phyloP scores from a whole-genome alignment of 2,329 filamentous ascomycete species.

The Sporothrix protearum region DNA sequence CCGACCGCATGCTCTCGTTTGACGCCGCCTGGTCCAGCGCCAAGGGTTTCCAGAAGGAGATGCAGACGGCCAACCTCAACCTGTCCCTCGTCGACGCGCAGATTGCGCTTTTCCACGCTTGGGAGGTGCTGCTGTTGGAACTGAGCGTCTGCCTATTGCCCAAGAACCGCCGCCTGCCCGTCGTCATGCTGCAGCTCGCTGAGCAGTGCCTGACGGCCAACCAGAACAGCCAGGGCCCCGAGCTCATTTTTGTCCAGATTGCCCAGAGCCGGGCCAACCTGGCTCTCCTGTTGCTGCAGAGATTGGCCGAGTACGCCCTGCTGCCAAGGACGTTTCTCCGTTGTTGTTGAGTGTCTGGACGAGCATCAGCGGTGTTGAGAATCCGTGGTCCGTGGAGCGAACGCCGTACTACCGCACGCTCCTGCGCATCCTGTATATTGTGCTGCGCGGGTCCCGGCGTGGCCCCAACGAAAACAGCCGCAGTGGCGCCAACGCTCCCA shows the following conservation, averaged over 20 bases:
- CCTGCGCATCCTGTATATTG: constrained; percentile 79
- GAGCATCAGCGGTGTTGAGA: constrained; percentile 52
- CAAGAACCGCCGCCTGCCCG: constrained; percentile 47
- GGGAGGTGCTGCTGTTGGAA: constrained; percentile 84
- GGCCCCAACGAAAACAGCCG: constrained; percentile 16
- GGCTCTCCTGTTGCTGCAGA: constrained; percentile 76
- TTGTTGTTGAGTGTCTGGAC: constrained; percentile 51
- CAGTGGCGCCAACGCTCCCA: constrained; percentile 24
- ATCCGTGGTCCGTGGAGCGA: constrained; percentile 51
- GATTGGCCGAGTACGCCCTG: constrained; percentile 60
- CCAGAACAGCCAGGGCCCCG: constrained; percentile 62
- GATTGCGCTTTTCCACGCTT: constrained; percentile 78
- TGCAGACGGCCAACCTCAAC: constrained; percentile 84
- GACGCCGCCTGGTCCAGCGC: constrained; percentile 72
- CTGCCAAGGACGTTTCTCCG: constrained; percentile 49
- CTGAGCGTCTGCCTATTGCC: constrained; percentile 63
- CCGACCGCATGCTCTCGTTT: constrained; percentile 69
- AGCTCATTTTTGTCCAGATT: constrained; percentile 77
- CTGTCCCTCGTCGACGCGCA: constrained; percentile 90
- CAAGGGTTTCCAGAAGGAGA: constrained; percentile 71
- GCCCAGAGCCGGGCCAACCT: constrained; percentile 74
- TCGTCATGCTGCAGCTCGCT: constrained; percentile 64
- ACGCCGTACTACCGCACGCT: constrained; percentile 76
- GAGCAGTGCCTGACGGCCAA: constrained; percentile 77
- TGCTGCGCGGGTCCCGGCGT: constrained; percentile 63